These are phyloP conservation scores for Trichoderma koningii DNA, from an alignment of 2,329 filamentous ascomycete species.

Conservation along the genomic window DNA sequence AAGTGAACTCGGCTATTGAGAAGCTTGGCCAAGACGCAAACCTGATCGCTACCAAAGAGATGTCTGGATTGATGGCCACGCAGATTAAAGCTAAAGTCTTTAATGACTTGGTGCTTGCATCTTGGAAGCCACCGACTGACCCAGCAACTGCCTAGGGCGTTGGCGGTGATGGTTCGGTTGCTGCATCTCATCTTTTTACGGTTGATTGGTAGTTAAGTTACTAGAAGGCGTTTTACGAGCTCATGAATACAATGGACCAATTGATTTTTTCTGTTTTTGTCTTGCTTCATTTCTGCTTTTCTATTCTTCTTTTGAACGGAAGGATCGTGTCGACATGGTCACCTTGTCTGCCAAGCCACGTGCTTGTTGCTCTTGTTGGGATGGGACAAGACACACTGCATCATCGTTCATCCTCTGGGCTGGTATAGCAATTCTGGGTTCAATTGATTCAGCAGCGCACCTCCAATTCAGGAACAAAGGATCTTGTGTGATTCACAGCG, in stretches of 20 bases:
- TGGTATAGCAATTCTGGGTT: not conserved
- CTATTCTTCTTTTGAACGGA: too few species aligned
- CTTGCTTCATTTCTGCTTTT: too few species aligned
- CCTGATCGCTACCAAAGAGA: constrained; percentile 63
- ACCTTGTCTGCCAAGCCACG: too few species aligned
- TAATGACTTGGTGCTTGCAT: constrained; percentile 43
- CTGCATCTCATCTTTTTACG: not conserved
- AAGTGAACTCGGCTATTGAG: constrained; percentile 52
- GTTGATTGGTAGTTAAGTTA: not conserved
- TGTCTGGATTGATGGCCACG: constrained; percentile 62
- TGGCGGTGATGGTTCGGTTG: not conserved
- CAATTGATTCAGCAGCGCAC: not conserved
- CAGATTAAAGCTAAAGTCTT: constrained; percentile 67
- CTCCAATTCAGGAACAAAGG: not conserved
- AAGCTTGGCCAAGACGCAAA: constrained; percentile 64
- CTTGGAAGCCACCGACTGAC: constrained; percentile 18
- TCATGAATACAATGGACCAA: constrained; percentile 6
- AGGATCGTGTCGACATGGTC: too few species aligned
- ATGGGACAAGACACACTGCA: not conserved
- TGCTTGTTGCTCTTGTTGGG: too few species aligned
- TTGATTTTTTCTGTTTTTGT: not conserved
- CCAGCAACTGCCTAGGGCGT: constrained; percentile 26
- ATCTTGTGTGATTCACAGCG: not conserved
- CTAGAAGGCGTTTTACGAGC: constrained; percentile 14
- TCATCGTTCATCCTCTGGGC: not conserved